Evolutionary conservation across 1,284 basidiomycete genomes (phyloP).

Genomic region (Chondrostereum purpureum): DNA sequence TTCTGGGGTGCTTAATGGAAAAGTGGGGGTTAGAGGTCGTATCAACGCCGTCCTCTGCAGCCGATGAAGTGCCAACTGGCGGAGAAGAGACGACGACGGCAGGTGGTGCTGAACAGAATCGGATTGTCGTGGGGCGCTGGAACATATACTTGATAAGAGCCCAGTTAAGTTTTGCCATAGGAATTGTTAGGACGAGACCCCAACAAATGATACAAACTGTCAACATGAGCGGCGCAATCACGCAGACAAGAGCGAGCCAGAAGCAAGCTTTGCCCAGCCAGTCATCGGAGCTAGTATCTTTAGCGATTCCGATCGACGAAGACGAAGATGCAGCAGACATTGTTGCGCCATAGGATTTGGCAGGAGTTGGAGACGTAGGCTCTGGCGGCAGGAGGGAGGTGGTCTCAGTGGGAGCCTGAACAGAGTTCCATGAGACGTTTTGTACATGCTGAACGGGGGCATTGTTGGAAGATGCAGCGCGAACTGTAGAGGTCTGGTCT

Average conservation of each 20-base stretch:
- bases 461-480: conserved; percentile 24
- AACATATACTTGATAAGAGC: conserved; percentile 83
- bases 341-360: conserved; percentile 62
- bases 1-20: conserved; percentile 42
- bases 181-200: conserved; percentile 90
- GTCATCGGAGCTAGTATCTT: conserved; percentile 33
- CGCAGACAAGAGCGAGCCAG: conserved; percentile 66
- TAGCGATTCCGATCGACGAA: conserved; percentile 26
- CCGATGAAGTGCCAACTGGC: too few relatives aligned
- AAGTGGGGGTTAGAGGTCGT: conserved; percentile 26
- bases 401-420: conserved; percentile 25
- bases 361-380: conserved; percentile 28
- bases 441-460: conserved; percentile 27
- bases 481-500: conserved; percentile 17
- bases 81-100: conserved; percentile 43
- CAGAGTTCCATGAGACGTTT: conserved; percentile 24
- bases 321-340: conserved; percentile 28
- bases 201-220: conserved; percentile 86
- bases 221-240: conserved; percentile 89
- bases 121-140: conserved; percentile 76
- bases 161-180: conserved; percentile 98
- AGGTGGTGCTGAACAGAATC: conserved; percentile 82
- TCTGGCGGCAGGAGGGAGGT: conserved; percentile 31
- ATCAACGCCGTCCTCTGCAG: conserved; percentile 17
- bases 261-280: conserved; percentile 71